Conservation (phyloP, 768 basidiomycete species). For the Termitomyces sp. region DNA sequence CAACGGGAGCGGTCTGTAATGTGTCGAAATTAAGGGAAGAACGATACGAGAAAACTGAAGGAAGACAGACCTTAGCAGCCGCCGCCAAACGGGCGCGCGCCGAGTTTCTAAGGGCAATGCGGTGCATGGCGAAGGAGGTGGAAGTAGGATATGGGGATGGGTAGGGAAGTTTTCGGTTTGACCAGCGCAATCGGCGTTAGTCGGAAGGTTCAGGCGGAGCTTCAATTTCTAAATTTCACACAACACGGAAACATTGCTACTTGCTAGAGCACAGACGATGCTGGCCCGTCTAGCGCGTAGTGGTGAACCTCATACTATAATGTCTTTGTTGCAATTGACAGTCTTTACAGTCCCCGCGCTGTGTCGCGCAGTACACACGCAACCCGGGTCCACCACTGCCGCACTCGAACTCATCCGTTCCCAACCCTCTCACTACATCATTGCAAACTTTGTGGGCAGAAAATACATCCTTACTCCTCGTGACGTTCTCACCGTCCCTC, state of each 20-base stretch:
- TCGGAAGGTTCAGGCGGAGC: conserved; percentile 45
- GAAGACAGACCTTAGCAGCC: conserved; percentile 49
- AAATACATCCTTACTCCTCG: conserved; percentile 87
- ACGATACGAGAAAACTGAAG: conserved; percentile 17
- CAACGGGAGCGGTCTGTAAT: conserved; percentile 42
- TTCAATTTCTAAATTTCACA: conserved; percentile 23
- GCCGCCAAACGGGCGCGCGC: conserved; percentile 73
- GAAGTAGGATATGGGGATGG: conserved; percentile 40
- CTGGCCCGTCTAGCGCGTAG: conserved; percentile 25
- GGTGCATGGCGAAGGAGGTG: conserved; percentile 63
- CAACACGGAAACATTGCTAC: conserved; percentile 4
- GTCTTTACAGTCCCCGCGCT: conserved; percentile 9
- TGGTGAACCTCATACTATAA: conserved; percentile 19
- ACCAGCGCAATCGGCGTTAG: conserved; percentile 34
- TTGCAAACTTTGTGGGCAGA: conserved; percentile 81
- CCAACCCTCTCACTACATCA: conserved; percentile 88
- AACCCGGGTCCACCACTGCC: conserved; percentile 37
- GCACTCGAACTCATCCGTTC: conserved; percentile 83
- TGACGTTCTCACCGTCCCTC: conserved; percentile 92
- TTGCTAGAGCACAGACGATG: conserved; percentile 15
- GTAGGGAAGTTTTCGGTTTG: conserved; percentile 40
- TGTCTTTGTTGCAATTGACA: not conserved
- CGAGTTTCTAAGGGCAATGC: conserved; percentile 82
- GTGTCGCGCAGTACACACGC: conserved; percentile 21
- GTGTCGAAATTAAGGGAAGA: conserved; percentile 17